Conservation (phyloP, 2,329 filamentous ascomycete genomes). For the Microsporum canis region DNA sequence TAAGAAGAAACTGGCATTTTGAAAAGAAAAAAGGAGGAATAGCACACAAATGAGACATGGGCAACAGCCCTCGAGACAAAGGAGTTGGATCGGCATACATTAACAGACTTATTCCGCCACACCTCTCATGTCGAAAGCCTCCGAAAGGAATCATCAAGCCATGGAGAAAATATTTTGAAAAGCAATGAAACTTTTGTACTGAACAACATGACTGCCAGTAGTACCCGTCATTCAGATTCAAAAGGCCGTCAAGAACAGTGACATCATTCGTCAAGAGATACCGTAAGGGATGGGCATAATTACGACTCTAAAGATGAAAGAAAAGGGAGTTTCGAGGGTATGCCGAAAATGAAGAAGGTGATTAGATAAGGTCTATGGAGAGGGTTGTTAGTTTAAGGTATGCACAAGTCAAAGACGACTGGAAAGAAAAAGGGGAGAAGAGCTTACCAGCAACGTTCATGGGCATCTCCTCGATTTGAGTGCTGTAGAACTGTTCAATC, state of each 20-base stretch:
- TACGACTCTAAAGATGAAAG: conserved; percentile 7
- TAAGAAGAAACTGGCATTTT: background rate
- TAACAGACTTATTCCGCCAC: conserved; percentile 6
- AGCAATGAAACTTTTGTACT: conserved; percentile 12
- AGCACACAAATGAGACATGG: conserved; percentile 3
- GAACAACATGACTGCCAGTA: conserved; percentile 12
- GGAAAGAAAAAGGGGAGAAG: conserved; percentile 80
- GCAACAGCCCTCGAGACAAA: conserved; percentile 1
- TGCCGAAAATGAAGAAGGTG: conserved; percentile 4
- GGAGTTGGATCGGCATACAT: conserved; percentile 3
- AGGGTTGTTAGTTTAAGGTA: background rate
- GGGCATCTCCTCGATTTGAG: conserved; percentile 96
- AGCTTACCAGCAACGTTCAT: conserved; percentile 55
- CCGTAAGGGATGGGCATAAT: conserved; percentile 2
- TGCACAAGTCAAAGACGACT: conserved; percentile 71
- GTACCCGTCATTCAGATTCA: conserved; percentile 12
- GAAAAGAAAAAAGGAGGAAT: background rate
- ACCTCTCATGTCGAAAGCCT: conserved; percentile 1
- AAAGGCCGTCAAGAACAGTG: conserved; percentile 8
- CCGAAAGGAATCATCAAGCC: conserved; percentile 2
- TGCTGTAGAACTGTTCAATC: conserved; percentile 93
- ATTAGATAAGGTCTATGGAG: conserved; percentile 34
- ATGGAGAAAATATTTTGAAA: background rate
- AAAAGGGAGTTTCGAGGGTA: conserved; percentile 3
- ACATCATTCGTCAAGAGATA: conserved; percentile 6